Base-by-base conservation (phyloP, 306 rosid species). In the Fragaria vesca region DNA sequence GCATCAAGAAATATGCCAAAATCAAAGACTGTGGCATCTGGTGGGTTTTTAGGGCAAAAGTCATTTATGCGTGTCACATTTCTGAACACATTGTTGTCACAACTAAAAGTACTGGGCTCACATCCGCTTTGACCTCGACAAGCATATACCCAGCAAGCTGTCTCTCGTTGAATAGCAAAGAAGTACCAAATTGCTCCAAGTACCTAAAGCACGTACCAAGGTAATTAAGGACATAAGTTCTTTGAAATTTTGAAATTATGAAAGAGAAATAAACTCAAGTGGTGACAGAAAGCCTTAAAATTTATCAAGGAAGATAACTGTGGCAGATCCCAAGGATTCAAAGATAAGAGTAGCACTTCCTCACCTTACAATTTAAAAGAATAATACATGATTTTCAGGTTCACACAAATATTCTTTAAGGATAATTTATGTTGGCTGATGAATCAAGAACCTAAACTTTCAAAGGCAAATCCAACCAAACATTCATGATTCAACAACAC, bases 1-100 rank as follows among this genome's bases (percentile, higher is more conserved):
- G 83, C 86, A 45, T 79, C 73, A 2, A 47, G 55, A 69, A 69
- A 69, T 69, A 69, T 69, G 20, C 73, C 73, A n/a, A 45, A 69
- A 69, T 69, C 74, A 6, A 42, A 69, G 36, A 69, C 1, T 69
- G 52, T 24, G 12, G 52, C 2, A 24, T 69, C 28, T 45, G 74
- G 52, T 45, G 74, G 74, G 12, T 69, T 69, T 40, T 26, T 13
- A 1, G 74, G 74, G 74, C 74, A 69, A 9, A 47, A 6, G 16
- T 24, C 2, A 69, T 69, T 45, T 11, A 69, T 2, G 36, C 4
- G 55, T 69, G 74, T 69, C 20, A 69, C 13, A 69, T 69, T 69
- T 20, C 36, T 9, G 20, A 47, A 42, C 15, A 18, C 52, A 13
- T 5, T 42, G 38, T 46, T 6, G 21, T 43, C 36, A 46, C 55